phyloP scores from a whole-genome alignment of 1,284 basidiomycete genomes.

The Austropuccinia psidii region DNA sequence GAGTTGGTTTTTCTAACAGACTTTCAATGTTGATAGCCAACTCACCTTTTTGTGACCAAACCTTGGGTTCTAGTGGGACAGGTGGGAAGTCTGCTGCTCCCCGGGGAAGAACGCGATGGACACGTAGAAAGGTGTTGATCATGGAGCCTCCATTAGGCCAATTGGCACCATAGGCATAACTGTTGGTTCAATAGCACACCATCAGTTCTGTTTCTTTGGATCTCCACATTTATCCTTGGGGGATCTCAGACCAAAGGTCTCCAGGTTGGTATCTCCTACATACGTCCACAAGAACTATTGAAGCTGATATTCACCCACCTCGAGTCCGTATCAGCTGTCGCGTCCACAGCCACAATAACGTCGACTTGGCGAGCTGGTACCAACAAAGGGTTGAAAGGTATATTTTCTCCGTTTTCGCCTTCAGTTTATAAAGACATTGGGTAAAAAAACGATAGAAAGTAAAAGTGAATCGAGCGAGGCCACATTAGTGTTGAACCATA shows the following conservation, averaged over 20 bases:
- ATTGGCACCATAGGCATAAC: conserved; percentile 42
- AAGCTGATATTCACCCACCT: conserved; percentile 59
- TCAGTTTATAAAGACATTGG: neutral
- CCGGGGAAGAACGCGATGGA: neutral
- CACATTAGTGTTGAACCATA: too few relatives aligned
- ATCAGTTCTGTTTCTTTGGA: neutral
- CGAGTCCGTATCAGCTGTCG: conserved; percentile 54
- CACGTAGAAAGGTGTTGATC: conserved; percentile 44
- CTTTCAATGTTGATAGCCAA: neutral
- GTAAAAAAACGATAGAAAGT: neutral
- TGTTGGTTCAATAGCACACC: neutral
- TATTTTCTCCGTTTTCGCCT: conserved; percentile 37
- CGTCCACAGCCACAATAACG: conserved; percentile 63
- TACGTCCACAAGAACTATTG: conserved; percentile 34
- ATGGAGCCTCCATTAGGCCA: conserved; percentile 61
- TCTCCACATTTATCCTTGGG: neutral
- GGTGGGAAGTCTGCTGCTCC: conserved; percentile 10
- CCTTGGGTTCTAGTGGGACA: conserved; percentile 4
- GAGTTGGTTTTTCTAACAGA: neutral
- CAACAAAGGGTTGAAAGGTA: conserved; percentile 60
- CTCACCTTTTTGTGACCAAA: conserved; percentile 12
- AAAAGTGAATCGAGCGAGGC: too few relatives aligned
- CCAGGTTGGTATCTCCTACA: neutral
- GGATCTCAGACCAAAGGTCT: neutral
- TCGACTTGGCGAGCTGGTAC: conserved; percentile 60